Evolutionary conservation across 2,329 filamentous ascomycete genomes (phyloP), one percentile per base, ranked within the genome.

Genomic region (Cladophialophora psammophila): DNA sequence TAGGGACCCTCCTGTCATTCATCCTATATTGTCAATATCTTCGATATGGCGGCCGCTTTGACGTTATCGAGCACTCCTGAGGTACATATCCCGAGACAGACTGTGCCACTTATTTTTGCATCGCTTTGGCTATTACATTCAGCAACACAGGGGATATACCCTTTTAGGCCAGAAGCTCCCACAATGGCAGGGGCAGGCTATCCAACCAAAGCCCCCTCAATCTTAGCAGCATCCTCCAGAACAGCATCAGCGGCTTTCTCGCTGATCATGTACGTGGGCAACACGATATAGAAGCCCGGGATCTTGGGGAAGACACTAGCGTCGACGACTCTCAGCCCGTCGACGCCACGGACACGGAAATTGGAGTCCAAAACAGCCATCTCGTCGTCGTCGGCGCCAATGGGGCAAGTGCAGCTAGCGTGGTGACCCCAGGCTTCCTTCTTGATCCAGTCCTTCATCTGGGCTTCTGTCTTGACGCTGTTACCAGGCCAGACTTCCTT

Each of bases 171-270:
- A 26, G 26, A 26, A 26, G 26, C 3, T 26, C 26, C 26, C 2
- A 26, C 26, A 26, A 26, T 26, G 26, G 26, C 26, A 26, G 26
- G 26, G 26, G 26, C 26, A 26, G 26, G 26, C 26, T 26, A 26
- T 26, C 26, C 26, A 26, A 26, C 26, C 26, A 26, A 26, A 26
- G 3, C 26, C 3, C 26, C 26, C 42, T 20, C 9, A n/a, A 48
- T 48, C 42, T 48, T 26, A 10, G 42, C 42, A 48, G 63, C 57
- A 63, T 63, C 64, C 26, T 63, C 0, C 58, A 81, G 61, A 60
- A 89, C 88, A 5, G 82, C 83, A 75, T 88, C 86, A 1, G 85
- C 84, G 0, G 87, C 87, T 80, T 89, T 90, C 79, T 90, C 87
- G 1, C 81, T 82, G 5, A 86, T 78, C 75, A 89, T 86, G 70